Conservation (phyloP, 305 asterid genomes). For the Solanum chacoense region DNA sequence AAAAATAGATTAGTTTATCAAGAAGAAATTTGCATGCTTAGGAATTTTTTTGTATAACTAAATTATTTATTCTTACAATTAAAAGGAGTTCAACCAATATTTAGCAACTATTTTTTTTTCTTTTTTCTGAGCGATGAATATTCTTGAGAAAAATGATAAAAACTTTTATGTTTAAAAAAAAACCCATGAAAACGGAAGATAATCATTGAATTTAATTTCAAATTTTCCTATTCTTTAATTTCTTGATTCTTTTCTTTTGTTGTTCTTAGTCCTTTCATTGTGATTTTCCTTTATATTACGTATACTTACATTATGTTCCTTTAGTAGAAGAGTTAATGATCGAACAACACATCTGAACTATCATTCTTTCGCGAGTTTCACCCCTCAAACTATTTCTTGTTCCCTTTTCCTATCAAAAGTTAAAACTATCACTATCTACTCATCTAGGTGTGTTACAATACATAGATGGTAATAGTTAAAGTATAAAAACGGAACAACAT, state of each 20-base stretch:
- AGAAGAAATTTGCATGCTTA: too few relatives aligned
- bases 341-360: neutral
- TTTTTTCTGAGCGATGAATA: neutral
- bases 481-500: neutral
- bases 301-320: neutral
- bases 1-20: too few relatives aligned
- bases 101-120: neutral
- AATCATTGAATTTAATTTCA: neutral
- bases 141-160: neutral
- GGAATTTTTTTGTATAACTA: neutral
- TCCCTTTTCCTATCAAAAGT: too few relatives aligned
- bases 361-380: neutral
- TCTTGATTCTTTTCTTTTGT: neutral
- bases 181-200: neutral
- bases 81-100: neutral
- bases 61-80: too few relatives aligned
- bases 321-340: neutral
- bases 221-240: neutral
- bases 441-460: neutral
- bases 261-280: neutral
- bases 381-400: too few relatives aligned
- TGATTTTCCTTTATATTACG: neutral
- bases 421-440: neutral
- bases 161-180: neutral
- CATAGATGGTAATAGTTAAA: neutral